Percentiles rank a stretch among this genome's conserved stretches.
Evolutionary conservation across 225 moss, liverwort and hornwort species (phyloP).

Genomic region (Polytrichum formosum): DNA sequence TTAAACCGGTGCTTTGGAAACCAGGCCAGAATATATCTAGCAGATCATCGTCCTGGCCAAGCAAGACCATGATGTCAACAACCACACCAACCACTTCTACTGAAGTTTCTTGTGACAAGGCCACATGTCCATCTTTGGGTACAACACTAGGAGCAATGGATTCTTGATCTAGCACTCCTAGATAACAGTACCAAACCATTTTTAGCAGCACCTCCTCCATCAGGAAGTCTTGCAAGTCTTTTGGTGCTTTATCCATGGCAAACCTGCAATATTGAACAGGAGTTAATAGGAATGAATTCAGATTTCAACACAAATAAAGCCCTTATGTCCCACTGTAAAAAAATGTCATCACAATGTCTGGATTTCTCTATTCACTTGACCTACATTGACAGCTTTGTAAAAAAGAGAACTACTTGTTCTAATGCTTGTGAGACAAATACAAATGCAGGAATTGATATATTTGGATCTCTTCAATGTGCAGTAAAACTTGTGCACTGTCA

Average conservation of each 20-base stretch:
- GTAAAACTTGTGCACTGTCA: too few relatives aligned
- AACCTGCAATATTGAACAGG: conserved; percentile 38
- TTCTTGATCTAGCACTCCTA: conserved; percentile 27
- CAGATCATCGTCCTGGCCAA: conserved; percentile 40
- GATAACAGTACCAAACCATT: conserved; percentile 76
- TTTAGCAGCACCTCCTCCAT: conserved; percentile 70
- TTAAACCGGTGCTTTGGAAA: conserved; percentile 59
- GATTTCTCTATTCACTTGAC: conserved; percentile 2
- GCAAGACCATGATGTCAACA: conserved; percentile 50
- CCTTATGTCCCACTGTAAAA: too few relatives aligned
- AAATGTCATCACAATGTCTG: too few relatives aligned
- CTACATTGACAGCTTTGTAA: conserved; percentile 1
- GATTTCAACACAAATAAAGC: too few relatives aligned
- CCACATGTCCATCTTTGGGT: conserved; percentile 18
- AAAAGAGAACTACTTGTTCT: not conserved
- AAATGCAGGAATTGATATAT: too few relatives aligned
- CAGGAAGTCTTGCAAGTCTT: conserved; percentile 53
- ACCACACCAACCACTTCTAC: conserved; percentile 52
- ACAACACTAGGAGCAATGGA: conserved; percentile 3
- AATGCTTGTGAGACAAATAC: too few relatives aligned
- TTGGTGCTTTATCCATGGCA: conserved; percentile 36
- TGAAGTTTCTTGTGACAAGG: conserved; percentile 34
- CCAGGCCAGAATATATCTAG: conserved; percentile 76
- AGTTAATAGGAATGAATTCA: too few relatives aligned
- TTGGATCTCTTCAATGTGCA: too few relatives aligned